Evolutionary conservation across 768 basidiomycete species (phyloP).

Genomic region (Amanita inopinata): DNA sequence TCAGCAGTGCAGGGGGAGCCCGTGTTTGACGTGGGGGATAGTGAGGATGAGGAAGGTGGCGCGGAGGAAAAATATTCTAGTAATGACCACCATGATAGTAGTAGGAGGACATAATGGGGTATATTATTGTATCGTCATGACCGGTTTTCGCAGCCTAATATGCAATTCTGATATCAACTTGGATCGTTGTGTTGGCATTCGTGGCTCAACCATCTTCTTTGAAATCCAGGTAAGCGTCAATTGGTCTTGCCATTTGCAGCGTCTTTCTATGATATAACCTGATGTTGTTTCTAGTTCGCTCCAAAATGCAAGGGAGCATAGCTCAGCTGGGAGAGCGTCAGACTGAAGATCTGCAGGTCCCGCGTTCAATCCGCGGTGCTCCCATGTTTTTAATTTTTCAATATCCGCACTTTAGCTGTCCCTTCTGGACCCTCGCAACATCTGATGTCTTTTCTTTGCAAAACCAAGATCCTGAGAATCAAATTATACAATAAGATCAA

Average conservation of each 20-base stretch:
- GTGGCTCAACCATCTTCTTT: too few relatives aligned
- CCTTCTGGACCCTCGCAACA: neutral
- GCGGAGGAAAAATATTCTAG: neutral
- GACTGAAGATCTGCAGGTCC: conserved; percentile 41
- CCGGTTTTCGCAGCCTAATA: too few relatives aligned
- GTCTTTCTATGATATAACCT: neutral
- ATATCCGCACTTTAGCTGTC: neutral
- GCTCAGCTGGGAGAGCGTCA: conserved; percentile 30
- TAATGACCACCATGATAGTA: neutral
- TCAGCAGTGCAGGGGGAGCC: conserved; percentile 2
- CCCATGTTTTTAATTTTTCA: conserved; percentile 23
- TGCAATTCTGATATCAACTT: too few relatives aligned
- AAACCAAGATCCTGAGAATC: neutral
- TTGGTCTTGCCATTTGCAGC: too few relatives aligned
- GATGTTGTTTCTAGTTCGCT: neutral
- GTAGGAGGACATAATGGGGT: neutral
- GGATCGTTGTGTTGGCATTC: too few relatives aligned
- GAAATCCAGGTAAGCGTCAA: too few relatives aligned
- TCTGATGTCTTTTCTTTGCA: neutral
- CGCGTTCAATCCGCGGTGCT: conserved; percentile 48
- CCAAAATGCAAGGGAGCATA: conserved; percentile 19
- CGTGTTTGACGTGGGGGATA: conserved; percentile 7
- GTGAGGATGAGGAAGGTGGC: conserved; percentile 7
- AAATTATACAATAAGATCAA: neutral
- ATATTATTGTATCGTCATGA: neutral